Conservation (phyloP, 495 filamentous ascomycete genomes). For the Penicillium odoratum region DNA sequence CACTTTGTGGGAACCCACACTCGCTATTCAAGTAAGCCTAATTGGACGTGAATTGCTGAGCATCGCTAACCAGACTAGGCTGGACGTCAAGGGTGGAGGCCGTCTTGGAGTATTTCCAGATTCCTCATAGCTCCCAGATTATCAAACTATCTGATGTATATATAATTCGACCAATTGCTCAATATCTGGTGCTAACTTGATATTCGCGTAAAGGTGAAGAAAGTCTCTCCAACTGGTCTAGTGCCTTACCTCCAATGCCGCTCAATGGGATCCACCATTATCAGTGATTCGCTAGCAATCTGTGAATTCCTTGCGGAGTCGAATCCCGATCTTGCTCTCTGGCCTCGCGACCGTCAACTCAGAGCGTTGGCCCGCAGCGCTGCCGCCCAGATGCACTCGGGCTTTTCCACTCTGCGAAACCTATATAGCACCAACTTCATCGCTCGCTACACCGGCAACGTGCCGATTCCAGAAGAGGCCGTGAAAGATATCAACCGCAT, state of each 20-base stretch:
- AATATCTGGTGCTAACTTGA: background rate
- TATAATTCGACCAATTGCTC: background rate
- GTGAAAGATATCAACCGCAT: constrained; percentile 28
- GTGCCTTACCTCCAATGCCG: constrained; percentile 35
- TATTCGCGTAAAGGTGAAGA: constrained; percentile 20
- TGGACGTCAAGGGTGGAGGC: constrained; percentile 39
- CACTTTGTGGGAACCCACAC: background rate
- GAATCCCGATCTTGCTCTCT: constrained; percentile 42
- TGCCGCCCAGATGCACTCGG: constrained; percentile 56
- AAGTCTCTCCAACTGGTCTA: constrained; percentile 30
- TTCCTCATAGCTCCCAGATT: constrained; percentile 27
- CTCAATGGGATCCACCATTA: constrained; percentile 25
- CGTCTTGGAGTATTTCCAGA: constrained; percentile 39
- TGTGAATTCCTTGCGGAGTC: constrained; percentile 53
- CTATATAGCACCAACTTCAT: constrained; percentile 48
- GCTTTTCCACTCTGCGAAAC: constrained; percentile 46
- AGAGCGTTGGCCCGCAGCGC: constrained; percentile 52
- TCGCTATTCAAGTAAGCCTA: background rate
- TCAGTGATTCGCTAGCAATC: constrained; percentile 56
- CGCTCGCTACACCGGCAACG: constrained; percentile 32
- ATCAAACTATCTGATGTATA: constrained; percentile 28
- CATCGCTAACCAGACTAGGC: constrained; percentile 16
- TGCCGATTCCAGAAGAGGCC: constrained; percentile 29
- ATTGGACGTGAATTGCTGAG: background rate
- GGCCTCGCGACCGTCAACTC: constrained; percentile 44